phyloP scores from a whole-genome alignment of 2,329 filamentous ascomycete genomes.

The Lasiodiplodia citricola region DNA sequence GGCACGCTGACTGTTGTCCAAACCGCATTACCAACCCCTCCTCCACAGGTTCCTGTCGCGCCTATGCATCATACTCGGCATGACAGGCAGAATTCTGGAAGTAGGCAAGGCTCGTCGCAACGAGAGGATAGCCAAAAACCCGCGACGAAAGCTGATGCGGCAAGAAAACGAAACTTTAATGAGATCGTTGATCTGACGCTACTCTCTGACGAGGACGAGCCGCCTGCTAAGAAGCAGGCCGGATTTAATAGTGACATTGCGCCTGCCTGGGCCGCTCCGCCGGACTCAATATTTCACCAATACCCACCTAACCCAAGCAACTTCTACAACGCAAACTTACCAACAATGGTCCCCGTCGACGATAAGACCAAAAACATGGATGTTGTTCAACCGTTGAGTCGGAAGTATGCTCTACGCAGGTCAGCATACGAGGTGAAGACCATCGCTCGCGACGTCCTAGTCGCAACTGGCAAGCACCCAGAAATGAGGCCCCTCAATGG shows the following conservation, averaged over 20 bases:
- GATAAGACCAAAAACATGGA: constrained; percentile 28
- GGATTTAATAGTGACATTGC: background rate
- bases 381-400: constrained; percentile 54
- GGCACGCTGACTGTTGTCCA: background rate
- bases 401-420: constrained; percentile 54
- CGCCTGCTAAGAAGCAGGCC: constrained; percentile 39
- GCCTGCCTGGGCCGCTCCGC: constrained; percentile 15
- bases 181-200: constrained; percentile 60
- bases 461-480: constrained; percentile 66
- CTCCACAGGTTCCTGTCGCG: constrained; percentile 35
- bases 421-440: constrained; percentile 64
- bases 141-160: constrained; percentile 59
- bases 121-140: constrained; percentile 34
- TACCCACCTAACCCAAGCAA: background rate
- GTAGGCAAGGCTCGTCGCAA: constrained; percentile 21
- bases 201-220: constrained; percentile 54
- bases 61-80: constrained; percentile 39
- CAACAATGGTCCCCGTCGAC: constrained; percentile 26
- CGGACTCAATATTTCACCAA: background rate
- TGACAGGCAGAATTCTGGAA: constrained; percentile 37
- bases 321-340: background rate
- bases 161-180: constrained; percentile 60
- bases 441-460: constrained; percentile 67
- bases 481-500: constrained; percentile 63
- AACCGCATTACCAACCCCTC: constrained; percentile 28